A percentile compares a stretch with the other conserved stretches of the same genome.
These are phyloP conservation scores for Gastroboletus turbinatus DNA, from an alignment of 1,284 basidiomycete species.

Conservation along the genomic window DNA sequence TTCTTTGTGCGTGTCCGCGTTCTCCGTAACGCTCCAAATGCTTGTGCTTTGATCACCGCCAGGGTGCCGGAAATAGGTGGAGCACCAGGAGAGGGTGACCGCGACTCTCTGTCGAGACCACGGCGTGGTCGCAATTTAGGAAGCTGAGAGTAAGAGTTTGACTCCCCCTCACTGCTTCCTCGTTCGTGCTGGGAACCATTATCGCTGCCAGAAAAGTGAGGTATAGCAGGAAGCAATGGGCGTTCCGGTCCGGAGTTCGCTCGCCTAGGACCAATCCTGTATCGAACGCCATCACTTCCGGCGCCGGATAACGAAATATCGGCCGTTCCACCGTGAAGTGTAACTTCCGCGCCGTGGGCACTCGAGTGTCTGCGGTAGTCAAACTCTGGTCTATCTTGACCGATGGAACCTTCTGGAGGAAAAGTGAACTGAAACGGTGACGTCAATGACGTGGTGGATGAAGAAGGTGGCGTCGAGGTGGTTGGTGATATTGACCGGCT, in stretches of 20 bases:
- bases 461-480: slow-evolving; percentile 63
- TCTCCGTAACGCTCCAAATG: slow-evolving; percentile 78
- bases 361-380: slow-evolving; percentile 60
- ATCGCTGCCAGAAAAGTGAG: slow-evolving; percentile 52
- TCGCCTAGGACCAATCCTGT: slow-evolving; percentile 52
- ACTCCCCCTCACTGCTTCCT: slow-evolving; percentile 57
- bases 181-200: slow-evolving; percentile 52
- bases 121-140: slow-evolving; percentile 45
- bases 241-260: slow-evolving; percentile 52
- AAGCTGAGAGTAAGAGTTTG: slow-evolving; percentile 41
- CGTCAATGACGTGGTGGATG: slow-evolving; percentile 61
- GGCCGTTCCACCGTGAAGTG: slow-evolving; percentile 68
- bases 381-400: slow-evolving; percentile 60
- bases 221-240: slow-evolving; percentile 47
- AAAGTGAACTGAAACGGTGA: slow-evolving; percentile 66
- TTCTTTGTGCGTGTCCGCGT: slow-evolving; percentile 71
- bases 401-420: slow-evolving; percentile 46
- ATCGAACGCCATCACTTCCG: slow-evolving; percentile 55
- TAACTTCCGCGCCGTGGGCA: slow-evolving; percentile 55
- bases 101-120: slow-evolving; percentile 50
- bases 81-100: slow-evolving; percentile 69
- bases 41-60: slow-evolving; percentile 84
- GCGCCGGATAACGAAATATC: slow-evolving; percentile 60
- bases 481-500: slow-evolving; percentile 74
- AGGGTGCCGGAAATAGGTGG: slow-evolving; percentile 73